Percentiles rank a stretch among this genome's conserved stretches.
Evolutionary conservation across 805 yeast species (phyloP).

Genomic region (Cyberlindnera japonica): DNA sequence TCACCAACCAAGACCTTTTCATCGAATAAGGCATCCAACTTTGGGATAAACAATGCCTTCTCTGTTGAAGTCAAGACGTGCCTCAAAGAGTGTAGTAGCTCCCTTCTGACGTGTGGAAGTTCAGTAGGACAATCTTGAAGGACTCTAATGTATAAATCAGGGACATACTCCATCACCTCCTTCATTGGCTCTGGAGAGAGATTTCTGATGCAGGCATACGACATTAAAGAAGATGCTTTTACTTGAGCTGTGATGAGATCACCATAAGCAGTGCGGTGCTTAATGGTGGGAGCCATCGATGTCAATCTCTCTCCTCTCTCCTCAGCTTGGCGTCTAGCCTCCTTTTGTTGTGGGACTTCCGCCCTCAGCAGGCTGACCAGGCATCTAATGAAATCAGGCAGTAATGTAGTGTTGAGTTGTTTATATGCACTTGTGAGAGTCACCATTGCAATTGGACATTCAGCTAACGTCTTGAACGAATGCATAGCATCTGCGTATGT

Average conservation of each 20-base stretch:
- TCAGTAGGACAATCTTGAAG: slow-evolving; percentile 96
- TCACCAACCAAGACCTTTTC: slow-evolving; percentile 87
- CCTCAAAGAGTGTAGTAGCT: slow-evolving; percentile 86
- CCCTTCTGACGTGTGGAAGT: slow-evolving; percentile 86
- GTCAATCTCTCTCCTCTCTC: slow-evolving; percentile 57
- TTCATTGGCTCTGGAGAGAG: slow-evolving; percentile 63
- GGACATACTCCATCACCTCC: slow-evolving; percentile 59
- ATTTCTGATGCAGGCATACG: slow-evolving; percentile 85
- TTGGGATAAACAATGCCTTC: slow-evolving; percentile 75
- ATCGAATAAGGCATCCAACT: slow-evolving; percentile 79
- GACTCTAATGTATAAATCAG: slow-evolving; percentile 80
- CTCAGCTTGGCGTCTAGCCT: slow-evolving; percentile 56
- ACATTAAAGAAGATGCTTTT: slow-evolving; percentile 91
- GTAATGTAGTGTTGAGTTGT: slow-evolving; percentile 61
- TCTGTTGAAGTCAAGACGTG: slow-evolving; percentile 92
- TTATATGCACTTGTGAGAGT: slow-evolving; percentile 86
- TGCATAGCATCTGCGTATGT: slow-evolving; percentile 62
- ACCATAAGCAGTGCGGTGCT: slow-evolving; percentile 73
- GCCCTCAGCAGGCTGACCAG: slow-evolving; percentile 69
- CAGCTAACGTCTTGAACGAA: slow-evolving; percentile 90
- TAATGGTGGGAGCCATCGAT: slow-evolving; percentile 69
- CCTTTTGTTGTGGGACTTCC: slow-evolving; percentile 79
- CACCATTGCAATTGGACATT: slow-evolving; percentile 96
- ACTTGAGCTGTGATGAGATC: slow-evolving; percentile 92
- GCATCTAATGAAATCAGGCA: slow-evolving; percentile 76